Base-by-base conservation (phyloP, 2,329 filamentous ascomycete species). In the Talaromyces atroroseus region DNA sequence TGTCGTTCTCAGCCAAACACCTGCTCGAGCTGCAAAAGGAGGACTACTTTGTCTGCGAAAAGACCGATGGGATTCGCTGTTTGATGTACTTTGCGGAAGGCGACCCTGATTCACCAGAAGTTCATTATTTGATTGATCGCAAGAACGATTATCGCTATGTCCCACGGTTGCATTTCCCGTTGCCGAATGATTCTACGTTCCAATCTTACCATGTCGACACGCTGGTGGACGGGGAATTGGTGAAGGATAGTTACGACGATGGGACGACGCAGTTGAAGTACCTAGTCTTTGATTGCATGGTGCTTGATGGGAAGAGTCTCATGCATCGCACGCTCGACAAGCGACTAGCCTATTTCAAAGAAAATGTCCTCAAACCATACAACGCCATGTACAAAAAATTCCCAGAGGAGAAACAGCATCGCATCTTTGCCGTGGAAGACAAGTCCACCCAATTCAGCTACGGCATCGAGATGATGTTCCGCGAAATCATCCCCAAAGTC, bases 31-130 rank as follows among this genome's bases (percentile, higher is more conserved):
- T 99, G 36, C 84, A 87, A 60, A 80, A 81, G 58, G 80, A 88
- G 68, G 94, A 97, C 74, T 99, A 97, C 77, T 99, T 92, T 70
- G 88, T 99, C 62, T 96, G 92, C 78, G 94, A 99, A 75, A 99
- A 99, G 77, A 96, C 92, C 1, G 94, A 99, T 69, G 94, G 94
- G 54, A 90, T 97, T 61, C 86, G 94, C 61, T 96, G 95, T 71
- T 82, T 99, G n/a, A 83, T 99, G 62, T 97, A 95, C 78, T 85
- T 94, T 62, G 90, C 89, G 51, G 68, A 70, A 55, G 72, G 72
- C 5, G 74, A 76, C 7, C 86, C 87, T 68, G 76, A 78, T 23
- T 80, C 85, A 44, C 70, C 76, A 5, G 90, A 95, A 69, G 82
- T 86, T 23, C 89, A 94, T 68, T 96, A 96, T 76, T 81, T 99